Percentiles rank a stretch among this genome's conserved stretches.
Evolutionary conservation across 257 asterid genomes (phyloP).

Genomic region (Ophiorrhiza pumila): DNA sequence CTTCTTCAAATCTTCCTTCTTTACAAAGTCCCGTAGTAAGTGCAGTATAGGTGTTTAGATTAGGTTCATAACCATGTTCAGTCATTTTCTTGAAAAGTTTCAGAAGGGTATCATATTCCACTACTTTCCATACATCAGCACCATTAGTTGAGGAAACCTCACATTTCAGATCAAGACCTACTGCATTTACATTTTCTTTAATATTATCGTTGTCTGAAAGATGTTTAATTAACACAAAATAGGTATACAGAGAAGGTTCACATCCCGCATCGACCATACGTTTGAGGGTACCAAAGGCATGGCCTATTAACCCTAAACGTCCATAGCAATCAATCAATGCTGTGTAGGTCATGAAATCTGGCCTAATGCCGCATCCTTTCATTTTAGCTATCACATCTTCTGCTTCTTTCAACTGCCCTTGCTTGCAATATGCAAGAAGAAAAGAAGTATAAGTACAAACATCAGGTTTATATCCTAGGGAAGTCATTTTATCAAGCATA

Average conservation of each 20-base stretch:
- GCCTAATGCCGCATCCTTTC: constrained; percentile 45
- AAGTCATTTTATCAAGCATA: constrained; percentile 43
- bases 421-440: constrained; percentile 73
- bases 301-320: constrained; percentile 48
- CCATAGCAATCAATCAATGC: constrained; percentile 75
- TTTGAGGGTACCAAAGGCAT: constrained; percentile 49
- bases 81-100: constrained; percentile 58
- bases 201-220: constrained; percentile 39
- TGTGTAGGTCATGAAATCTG: constrained; percentile 64
- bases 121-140: constrained; percentile 69
- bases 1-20: constrained; percentile 58
- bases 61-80: constrained; percentile 45
- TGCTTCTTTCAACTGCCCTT: constrained; percentile 63
- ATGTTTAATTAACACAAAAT: constrained; percentile 63
- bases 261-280: constrained; percentile 55
- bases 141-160: constrained; percentile 32
- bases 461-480: constrained; percentile 58
- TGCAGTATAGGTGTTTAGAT: constrained; percentile 41
- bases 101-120: constrained; percentile 52
- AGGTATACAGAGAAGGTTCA: constrained; percentile 65
- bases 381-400: constrained; percentile 54
- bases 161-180: constrained; percentile 11
- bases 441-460: constrained; percentile 70
- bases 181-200: constrained; percentile 20
- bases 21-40: constrained; percentile 57